Evolutionary conservation across 306 rosid genomes (phyloP), one percentile per base, ranked within the genome.

Genomic region (Alnus glutinosa): DNA sequence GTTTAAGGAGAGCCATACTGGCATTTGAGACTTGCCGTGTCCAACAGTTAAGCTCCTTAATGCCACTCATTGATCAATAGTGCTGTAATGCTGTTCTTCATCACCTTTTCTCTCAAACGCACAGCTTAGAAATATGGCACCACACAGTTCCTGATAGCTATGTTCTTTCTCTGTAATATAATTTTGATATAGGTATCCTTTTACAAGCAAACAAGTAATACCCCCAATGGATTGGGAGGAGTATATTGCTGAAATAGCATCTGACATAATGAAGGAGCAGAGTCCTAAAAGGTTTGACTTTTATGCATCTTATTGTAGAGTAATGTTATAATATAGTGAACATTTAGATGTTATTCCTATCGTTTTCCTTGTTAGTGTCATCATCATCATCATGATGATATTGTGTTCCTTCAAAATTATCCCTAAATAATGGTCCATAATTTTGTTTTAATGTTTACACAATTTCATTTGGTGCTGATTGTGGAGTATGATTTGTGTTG

Each of bases 181-280:
- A 42, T 71, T 69, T 83, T 75, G 78, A 79, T 81, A 66, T 69
- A 95, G 98, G 84, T 95, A 95, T 90, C 98, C 98, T 68, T 92
- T 95, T 84, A 83, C 86, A 42, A 75, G 82, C 71, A 90, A 87
- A 79, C 98, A 95, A 77, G 54, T 85, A 73, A 92, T 95, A 80
- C 68, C 97, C 49, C 92, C 92, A 68, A 92, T 92, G 98, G 98
- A 95, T 82, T 95, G 98, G 98, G 98, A 95, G 81, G 98, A 95
- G 85, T 92, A 92, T 81, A 78, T 92, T 75, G 80, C 86, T 52
- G 98, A 95, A 90, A 90, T 95, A 79, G 91, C 97, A 37, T 86
- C 98, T 77, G 98, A 92, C 85, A 89, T 95, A 86, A 89, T 95
- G 98, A 92, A 91, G 81, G 98, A 95, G 84, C 98, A 95, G 86